Percentiles rank a stretch among this genome's conserved stretches.
phyloP scores from a whole-genome alignment of 2,329 filamentous ascomycete species.

The Fusarium falciforme region DNA sequence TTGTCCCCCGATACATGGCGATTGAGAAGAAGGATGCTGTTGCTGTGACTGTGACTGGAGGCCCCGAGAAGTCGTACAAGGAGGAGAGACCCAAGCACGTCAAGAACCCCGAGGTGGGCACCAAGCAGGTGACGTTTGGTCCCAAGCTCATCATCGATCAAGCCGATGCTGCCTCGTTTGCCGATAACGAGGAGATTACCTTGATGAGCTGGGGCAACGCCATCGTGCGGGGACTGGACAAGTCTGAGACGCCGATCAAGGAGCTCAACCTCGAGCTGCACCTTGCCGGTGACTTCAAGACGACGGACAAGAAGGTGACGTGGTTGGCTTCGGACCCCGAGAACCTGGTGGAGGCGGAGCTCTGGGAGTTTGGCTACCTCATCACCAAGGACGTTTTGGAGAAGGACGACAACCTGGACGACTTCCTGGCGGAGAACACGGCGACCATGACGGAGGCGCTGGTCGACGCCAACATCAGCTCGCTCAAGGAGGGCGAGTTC shows the following conservation, averaged over 20 bases:
- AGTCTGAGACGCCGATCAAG: slow-evolving; percentile 68
- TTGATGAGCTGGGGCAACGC: slow-evolving; percentile 98
- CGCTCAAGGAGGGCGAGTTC: slow-evolving; percentile 87
- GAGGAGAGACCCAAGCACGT: slow-evolving; percentile 88
- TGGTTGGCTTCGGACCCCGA: slow-evolving; percentile 85
- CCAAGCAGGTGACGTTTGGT: slow-evolving; percentile 86
- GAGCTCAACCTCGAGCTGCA: slow-evolving; percentile 86
- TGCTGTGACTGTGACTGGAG: slow-evolving; percentile 75
- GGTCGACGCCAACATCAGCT: slow-evolving; percentile 83
- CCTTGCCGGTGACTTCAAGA: slow-evolving; percentile 91
- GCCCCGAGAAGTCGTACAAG: slow-evolving; percentile 69
- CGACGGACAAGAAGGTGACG: slow-evolving; percentile 95
- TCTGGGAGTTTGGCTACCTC: slow-evolving; percentile 95
- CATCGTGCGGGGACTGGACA: slow-evolving; percentile 75
- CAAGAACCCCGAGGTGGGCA: slow-evolving; percentile 88
- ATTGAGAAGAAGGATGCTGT: slow-evolving; percentile 79
- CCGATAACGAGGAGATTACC: slow-evolving; percentile 89
- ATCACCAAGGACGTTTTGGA: slow-evolving; percentile 95
- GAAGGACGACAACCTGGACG: slow-evolving; percentile 86
- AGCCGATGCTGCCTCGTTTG: slow-evolving; percentile 84
- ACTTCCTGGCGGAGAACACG: slow-evolving; percentile 82
- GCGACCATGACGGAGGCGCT: slow-evolving; percentile 79
- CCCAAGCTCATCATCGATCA: slow-evolving; percentile 85
- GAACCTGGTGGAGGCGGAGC: slow-evolving; percentile 82
- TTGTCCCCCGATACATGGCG: slow-evolving; percentile 79